phyloP scores from a whole-genome alignment of 2,329 filamentous ascomycete species.

The Ophiocordyceps sinensis region DNA sequence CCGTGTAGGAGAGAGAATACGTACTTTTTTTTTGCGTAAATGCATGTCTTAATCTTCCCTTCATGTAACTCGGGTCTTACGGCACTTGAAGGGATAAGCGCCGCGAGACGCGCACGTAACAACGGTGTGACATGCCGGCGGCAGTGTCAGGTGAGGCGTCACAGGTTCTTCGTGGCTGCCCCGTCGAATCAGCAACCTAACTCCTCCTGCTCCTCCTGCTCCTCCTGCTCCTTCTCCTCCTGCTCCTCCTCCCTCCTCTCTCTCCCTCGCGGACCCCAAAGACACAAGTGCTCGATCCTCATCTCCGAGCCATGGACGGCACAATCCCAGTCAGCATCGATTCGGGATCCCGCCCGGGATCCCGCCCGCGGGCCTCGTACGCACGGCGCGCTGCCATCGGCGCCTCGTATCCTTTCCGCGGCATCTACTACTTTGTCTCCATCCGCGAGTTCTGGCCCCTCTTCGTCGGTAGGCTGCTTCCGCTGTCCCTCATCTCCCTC shows the following conservation, averaged over 20 bases:
- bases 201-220: not conserved
- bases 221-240: not conserved
- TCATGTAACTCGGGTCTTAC: too few species aligned
- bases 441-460: constrained; percentile 75
- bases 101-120: too few species aligned
- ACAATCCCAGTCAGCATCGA: constrained; percentile 3
- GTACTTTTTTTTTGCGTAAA: too few species aligned
- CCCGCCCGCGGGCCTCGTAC: constrained; percentile 17
- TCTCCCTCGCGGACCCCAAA: not conserved
- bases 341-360: not conserved
- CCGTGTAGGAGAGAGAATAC: too few species aligned
- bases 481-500: constrained; percentile 66
- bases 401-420: constrained; percentile 46
- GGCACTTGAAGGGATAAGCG: too few species aligned
- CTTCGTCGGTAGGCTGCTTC: constrained; percentile 62
- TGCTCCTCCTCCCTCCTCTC: not conserved
- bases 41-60: too few species aligned
- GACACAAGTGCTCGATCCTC: not conserved
- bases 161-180: not conserved
- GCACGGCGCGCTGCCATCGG: constrained; percentile 28
- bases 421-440: constrained; percentile 67
- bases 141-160: too few species aligned
- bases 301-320: constrained; percentile 2
- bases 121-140: too few species aligned
- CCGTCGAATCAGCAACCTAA: not conserved